These are phyloP conservation scores for Cucumis cinereus DNA, from an alignment of 306 rosid species.

Conservation along the genomic window DNA sequence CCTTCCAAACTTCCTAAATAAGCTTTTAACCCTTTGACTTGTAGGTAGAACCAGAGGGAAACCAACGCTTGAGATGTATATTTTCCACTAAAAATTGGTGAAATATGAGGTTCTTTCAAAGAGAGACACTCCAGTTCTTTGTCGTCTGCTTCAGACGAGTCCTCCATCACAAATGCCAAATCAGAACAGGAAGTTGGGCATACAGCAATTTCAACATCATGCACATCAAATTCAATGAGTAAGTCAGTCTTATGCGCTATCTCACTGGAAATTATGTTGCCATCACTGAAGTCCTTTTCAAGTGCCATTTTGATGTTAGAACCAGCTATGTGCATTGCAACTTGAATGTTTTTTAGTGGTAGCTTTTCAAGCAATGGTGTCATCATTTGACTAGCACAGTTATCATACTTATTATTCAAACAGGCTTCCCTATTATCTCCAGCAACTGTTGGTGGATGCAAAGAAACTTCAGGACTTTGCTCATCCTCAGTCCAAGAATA, in stretches of 20 bases:
- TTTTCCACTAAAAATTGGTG: conserved; percentile 34
- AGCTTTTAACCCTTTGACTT: conserved; percentile 45
- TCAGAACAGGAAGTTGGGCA: conserved; percentile 50
- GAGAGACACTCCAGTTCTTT: conserved; percentile 26
- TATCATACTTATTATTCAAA: conserved; percentile 25
- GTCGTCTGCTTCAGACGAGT: conserved; percentile 15
- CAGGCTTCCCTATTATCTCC: conserved; percentile 19
- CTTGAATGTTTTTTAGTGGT: conserved; percentile 50
- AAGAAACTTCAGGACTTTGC: conserved; percentile 15
- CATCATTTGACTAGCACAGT: conserved; percentile 29
- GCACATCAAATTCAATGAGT: conserved; percentile 44
- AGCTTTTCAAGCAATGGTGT: conserved; percentile 41
- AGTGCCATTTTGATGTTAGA: conserved; percentile 38
- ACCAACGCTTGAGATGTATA: conserved; percentile 39
- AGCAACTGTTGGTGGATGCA: conserved; percentile 13
- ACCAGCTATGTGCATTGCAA: conserved; percentile 67
- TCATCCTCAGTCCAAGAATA: conserved; percentile 25
- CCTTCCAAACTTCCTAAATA: conserved; percentile 34
- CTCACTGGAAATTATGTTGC: conserved; percentile 18
- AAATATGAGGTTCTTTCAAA: conserved; percentile 45
- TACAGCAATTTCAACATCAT: conserved; percentile 41
- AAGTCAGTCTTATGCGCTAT: conserved; percentile 20
- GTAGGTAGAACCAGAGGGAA: conserved; percentile 41
- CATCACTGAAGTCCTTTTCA: conserved; percentile 27
- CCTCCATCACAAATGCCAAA: conserved; percentile 24